Percentiles rank a stretch among this genome's conserved stretches.
Conservation (phyloP, 805 yeast species). For the Sugiyamaella valdiviana region DNA sequence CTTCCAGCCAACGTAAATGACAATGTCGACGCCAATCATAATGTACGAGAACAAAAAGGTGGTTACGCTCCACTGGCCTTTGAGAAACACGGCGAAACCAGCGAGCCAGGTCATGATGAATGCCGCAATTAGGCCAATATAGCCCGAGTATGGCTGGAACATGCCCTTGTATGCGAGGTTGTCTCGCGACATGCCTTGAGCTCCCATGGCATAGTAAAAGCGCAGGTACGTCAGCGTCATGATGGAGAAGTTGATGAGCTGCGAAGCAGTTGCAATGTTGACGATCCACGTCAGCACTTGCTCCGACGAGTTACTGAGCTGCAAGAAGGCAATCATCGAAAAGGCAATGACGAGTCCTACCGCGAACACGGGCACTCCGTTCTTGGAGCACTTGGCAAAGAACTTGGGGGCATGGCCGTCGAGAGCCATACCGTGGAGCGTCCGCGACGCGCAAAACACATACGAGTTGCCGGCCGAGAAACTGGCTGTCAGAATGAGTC, state of each 20-base stretch:
- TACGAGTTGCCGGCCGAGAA: constrained; percentile 82
- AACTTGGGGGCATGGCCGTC: constrained; percentile 69
- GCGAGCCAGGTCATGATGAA: constrained; percentile 58
- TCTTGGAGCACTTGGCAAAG: constrained; percentile 53
- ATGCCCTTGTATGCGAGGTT: constrained; percentile 67
- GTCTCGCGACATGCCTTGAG: constrained; percentile 60
- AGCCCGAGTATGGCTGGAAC: constrained; percentile 63
- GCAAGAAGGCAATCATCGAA: constrained; percentile 66
- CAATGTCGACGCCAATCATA: constrained; percentile 44
- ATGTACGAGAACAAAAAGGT: constrained; percentile 66
- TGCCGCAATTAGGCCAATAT: constrained; percentile 52
- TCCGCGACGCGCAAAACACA: constrained; percentile 63
- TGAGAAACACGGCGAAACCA: constrained; percentile 56
- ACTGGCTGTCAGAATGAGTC: constrained; percentile 63
- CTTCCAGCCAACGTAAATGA: constrained; percentile 51
- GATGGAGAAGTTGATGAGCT: constrained; percentile 68
- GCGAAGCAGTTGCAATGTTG: constrained; percentile 70
- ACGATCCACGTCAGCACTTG: constrained; percentile 44
- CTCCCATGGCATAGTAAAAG: constrained; percentile 59
- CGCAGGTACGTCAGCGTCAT: constrained; percentile 61
- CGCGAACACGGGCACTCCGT: constrained; percentile 63
- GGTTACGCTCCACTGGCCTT: constrained; percentile 39
- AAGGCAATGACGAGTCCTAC: constrained; percentile 49
- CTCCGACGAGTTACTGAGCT: constrained; percentile 37
- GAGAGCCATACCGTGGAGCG: constrained; percentile 62